A percentile compares a stretch with the other conserved stretches of the same genome.
Conservation (phyloP, 1,284 basidiomycete species). For the Cryptococcus amylolentus region DNA sequence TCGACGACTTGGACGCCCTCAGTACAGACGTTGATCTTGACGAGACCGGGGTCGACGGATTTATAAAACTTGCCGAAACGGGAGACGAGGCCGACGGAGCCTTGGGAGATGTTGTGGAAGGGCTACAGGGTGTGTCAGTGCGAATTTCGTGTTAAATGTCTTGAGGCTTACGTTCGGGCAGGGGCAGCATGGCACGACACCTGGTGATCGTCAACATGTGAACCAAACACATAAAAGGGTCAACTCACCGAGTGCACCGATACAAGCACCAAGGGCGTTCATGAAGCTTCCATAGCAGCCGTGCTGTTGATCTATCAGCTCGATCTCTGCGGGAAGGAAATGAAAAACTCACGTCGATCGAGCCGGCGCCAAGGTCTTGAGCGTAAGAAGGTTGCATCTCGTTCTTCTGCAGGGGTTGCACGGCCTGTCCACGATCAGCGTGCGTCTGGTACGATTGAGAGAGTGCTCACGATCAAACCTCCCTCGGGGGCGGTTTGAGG, state of each 20-base stretch:
- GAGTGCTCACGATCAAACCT: constrained; percentile 9
- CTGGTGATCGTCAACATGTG: constrained; percentile 50
- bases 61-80: constrained; percentile 94
- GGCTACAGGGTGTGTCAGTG: constrained; percentile 25
- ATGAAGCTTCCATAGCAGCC: constrained; percentile 80
- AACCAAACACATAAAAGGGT: constrained; percentile 18
- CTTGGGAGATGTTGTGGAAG: constrained; percentile 58
- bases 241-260: constrained; percentile 8
- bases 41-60: constrained; percentile 86
- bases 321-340: not conserved
- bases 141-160: too few species aligned
- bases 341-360: constrained; percentile 52
- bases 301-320: constrained; percentile 54
- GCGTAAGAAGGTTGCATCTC: constrained; percentile 69
- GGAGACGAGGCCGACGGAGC: constrained; percentile 84
- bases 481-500: not conserved
- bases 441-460: not conserved
- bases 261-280: constrained; percentile 53
- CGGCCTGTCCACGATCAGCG: constrained; percentile 25
- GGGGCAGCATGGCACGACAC: constrained; percentile 84
- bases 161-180: constrained; percentile 45
- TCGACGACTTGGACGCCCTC: constrained; percentile 75
- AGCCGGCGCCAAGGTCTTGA: constrained; percentile 70
- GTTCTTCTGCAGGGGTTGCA: constrained; percentile 46
- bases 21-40: constrained; percentile 88